phyloP scores from a whole-genome alignment of 129 eudicot species.

The Lactuca sativa region DNA sequence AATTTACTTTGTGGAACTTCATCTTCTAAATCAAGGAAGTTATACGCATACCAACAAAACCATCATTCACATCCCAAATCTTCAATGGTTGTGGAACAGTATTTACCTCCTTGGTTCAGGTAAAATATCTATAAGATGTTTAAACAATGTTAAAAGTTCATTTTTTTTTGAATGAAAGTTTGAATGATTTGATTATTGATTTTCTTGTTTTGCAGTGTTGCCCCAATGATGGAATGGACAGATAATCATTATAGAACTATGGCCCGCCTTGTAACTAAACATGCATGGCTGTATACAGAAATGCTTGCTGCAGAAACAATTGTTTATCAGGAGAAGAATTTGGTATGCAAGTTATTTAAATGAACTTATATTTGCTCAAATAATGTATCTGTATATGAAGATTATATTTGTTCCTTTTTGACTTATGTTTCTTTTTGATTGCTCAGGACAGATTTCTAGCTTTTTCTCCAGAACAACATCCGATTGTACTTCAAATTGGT shows the following conservation, averaged over 20 bases:
- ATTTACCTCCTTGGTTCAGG: constrained; percentile 95
- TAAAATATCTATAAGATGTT: constrained; percentile 22
- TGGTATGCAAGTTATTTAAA: constrained; percentile 46
- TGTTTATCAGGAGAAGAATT: constrained; percentile 72
- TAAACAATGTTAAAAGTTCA: constrained; percentile 2
- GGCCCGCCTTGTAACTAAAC: constrained; percentile 84
- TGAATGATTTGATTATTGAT: neutral
- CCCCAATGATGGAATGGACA: constrained; percentile 99
- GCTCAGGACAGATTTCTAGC: constrained; percentile 89
- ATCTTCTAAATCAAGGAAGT: constrained; percentile 46
- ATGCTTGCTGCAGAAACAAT: constrained; percentile 98
- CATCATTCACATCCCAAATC: constrained; percentile 36
- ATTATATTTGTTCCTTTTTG: constrained; percentile 3
- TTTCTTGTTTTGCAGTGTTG: constrained; percentile 55
- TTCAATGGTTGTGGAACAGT: constrained; percentile 60
- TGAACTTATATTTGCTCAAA: neutral
- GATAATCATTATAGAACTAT: constrained; percentile 78
- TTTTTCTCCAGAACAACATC: constrained; percentile 86
- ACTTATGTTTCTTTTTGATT: constrained; percentile 28
- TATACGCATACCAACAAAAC: constrained; percentile 37
- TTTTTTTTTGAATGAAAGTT: neutral
- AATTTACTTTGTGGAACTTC: constrained; percentile 36
- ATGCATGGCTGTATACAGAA: constrained; percentile 95
- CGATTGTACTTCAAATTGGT: constrained; percentile 96
- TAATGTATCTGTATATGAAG: neutral